These are phyloP conservation scores for Stachybotrys elegans DNA, from an alignment of 2,329 filamentous ascomycete genomes.

Conservation along the genomic window DNA sequence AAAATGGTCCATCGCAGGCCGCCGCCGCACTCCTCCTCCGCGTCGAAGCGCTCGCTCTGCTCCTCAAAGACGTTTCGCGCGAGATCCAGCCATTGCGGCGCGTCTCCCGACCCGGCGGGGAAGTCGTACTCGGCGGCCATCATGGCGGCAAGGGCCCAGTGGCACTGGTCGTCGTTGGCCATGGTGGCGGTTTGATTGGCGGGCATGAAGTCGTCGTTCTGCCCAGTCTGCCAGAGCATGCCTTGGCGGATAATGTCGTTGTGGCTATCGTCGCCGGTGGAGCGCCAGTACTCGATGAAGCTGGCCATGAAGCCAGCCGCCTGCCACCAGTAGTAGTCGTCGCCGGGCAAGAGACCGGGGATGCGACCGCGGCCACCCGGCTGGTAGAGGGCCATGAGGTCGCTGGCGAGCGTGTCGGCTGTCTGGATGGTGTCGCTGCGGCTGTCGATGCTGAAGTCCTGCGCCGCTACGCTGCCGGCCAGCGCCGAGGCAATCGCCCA, in stretches of 20 bases:
- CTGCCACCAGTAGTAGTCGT: slow-evolving; percentile 62
- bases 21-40: slow-evolving; percentile 52
- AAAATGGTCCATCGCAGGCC: slow-evolving; percentile 78
- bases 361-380: neutral
- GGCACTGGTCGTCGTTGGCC: slow-evolving; percentile 67
- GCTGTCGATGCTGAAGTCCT: too few relatives aligned
- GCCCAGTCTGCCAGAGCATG: slow-evolving; percentile 49
- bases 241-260: slow-evolving; percentile 49
- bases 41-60: neutral
- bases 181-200: slow-evolving; percentile 45
- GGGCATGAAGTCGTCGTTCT: slow-evolving; percentile 53
- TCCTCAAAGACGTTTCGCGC: slow-evolving; percentile 61
- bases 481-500: too few relatives aligned
- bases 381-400: neutral
- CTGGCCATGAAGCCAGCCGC: slow-evolving; percentile 47
- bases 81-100: slow-evolving; percentile 67
- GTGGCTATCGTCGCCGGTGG: slow-evolving; percentile 57
- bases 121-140: slow-evolving; percentile 67
- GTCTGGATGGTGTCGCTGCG: neutral
- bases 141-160: slow-evolving; percentile 72
- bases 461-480: too few relatives aligned
- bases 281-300: slow-evolving; percentile 61
- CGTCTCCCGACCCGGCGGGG: slow-evolving; percentile 51
- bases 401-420: neutral
- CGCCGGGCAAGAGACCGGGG: neutral